phyloP scores from a whole-genome alignment of 331 rosid species.

The Quercus lobata region DNA sequence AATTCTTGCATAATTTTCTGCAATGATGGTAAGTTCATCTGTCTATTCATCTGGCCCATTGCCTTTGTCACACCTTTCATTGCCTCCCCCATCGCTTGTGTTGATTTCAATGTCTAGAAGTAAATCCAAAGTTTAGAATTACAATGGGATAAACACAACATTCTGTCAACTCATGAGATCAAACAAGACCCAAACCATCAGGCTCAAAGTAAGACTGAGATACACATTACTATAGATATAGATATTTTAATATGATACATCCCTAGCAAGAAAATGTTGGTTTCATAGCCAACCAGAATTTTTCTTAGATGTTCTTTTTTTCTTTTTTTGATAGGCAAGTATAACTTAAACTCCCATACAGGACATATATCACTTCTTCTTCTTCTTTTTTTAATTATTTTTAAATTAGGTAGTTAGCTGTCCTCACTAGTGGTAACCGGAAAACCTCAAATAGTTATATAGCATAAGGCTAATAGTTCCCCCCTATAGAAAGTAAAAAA shows the following conservation, averaged over 20 bases:
- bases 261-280: neutral
- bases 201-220: neutral
- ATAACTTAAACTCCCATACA: neutral
- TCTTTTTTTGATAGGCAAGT: neutral
- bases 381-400: neutral
- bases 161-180: neutral
- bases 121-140: slow-evolving; percentile 10
- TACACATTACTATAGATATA: neutral
- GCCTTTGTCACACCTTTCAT: slow-evolving; percentile 99
- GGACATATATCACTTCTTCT: neutral
- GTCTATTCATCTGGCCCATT: slow-evolving; percentile 97
- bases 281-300: neutral
- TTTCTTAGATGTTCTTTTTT: neutral
- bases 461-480: neutral
- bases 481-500: neutral
- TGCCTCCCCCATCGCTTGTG: slow-evolving; percentile 98
- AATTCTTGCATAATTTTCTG: slow-evolving; percentile 97
- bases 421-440: neutral
- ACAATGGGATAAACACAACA: neutral
- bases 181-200: neutral
- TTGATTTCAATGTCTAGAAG: slow-evolving; percentile 82
- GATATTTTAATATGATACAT: neutral
- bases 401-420: too few species aligned
- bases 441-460: neutral
- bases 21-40: slow-evolving; percentile 89